phyloP scores from a whole-genome alignment of 2,329 filamentous ascomycete genomes.

The Peltaster fructicola region DNA sequence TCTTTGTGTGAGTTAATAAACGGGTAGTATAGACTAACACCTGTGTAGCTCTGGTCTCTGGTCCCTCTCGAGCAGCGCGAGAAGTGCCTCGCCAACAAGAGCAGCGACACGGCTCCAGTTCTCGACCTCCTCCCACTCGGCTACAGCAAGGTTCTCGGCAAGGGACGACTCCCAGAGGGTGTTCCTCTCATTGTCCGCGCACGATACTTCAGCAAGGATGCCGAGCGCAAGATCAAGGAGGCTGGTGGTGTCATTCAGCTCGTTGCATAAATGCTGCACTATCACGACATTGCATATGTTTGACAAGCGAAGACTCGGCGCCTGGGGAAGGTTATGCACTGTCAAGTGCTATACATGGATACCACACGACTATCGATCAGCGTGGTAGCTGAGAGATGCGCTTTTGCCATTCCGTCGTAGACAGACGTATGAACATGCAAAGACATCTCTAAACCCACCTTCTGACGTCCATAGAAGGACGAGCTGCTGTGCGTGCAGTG shows the following conservation, averaged over 20 bases:
- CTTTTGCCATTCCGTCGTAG: conserved; percentile 18
- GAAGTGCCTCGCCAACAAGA: conserved; percentile 71
- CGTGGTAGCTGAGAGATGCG: conserved; percentile 36
- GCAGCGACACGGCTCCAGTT: conserved; percentile 86
- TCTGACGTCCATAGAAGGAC: conserved; percentile 17
- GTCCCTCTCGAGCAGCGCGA: conserved; percentile 86
- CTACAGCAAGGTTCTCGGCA: conserved; percentile 97
- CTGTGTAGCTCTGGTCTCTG: conserved; percentile 70
- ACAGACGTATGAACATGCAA: conserved; percentile 21
- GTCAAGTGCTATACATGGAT: too few species aligned
- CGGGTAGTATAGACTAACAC: not conserved
- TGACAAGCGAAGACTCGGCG: conserved; percentile 1
- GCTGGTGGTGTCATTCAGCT: conserved; percentile 92
- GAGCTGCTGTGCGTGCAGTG: too few species aligned
- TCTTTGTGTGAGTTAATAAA: conserved; percentile 1
- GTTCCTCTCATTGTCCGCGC: conserved; percentile 89
- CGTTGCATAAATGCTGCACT: conserved; percentile 50
- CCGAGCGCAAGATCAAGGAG: conserved; percentile 98
- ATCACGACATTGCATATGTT: conserved; percentile 3
- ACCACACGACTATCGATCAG: conserved; percentile 20
- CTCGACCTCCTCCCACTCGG: conserved; percentile 94
- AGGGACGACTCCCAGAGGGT: conserved; percentile 86
- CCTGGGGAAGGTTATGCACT: too few species aligned
- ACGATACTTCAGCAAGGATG: conserved; percentile 86
- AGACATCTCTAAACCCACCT: conserved; percentile 35